Base-by-base conservation (phyloP, 78 protist genomes). In the Dictyostelium intermedium region DNA sequence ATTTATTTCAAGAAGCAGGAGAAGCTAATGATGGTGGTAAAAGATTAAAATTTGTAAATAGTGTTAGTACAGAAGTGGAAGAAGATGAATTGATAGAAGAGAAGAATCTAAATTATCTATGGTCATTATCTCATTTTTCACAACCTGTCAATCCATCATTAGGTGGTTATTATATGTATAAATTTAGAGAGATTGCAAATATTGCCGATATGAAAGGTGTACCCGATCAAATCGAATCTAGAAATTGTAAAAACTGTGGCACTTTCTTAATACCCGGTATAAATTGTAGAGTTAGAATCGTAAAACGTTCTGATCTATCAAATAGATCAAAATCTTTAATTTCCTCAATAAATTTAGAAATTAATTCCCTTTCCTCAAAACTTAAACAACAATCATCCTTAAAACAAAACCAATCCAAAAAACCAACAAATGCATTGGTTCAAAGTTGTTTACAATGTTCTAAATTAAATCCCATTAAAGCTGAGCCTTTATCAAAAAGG, bases 231-330 rank as follows among this genome's bases (percentile, higher is more conserved):
- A 41, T 66, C 35, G 56, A 83, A 41, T 60, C 73, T 53, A 85
- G 76, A 60, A 85, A 47, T 14, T 85, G 92, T 76, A 35, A 11
- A 37, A 76, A 73, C 9, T 85, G 92, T 85, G 83, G 82, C 35
- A 35, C n/a, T n/a, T 60, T 69, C 30, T 25, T 85, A 60, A 39
- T 85, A 20, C 84, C 92, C 2, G 84, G 92, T 56, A 61, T 85
- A 9, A 85, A 85, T 76, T 85, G 92, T 76, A 53, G 60, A 25
- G 82, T 85, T 73, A 70, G 91, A 50, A 50, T 85, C 0, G 60
- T 35, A 53, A 25, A 34, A 39, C 76, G 41, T 34, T 18, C 27
- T 2, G 43, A 34, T 2, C n/a, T 45, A 47, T 70, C 69, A 45
- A 73, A 45, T 73, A 85, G 53, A 30, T 34, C 53, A 0, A 41